These are phyloP conservation scores for Talaromyces sp. DNA, from an alignment of 2,329 filamentous ascomycete species.

Conservation along the genomic window DNA sequence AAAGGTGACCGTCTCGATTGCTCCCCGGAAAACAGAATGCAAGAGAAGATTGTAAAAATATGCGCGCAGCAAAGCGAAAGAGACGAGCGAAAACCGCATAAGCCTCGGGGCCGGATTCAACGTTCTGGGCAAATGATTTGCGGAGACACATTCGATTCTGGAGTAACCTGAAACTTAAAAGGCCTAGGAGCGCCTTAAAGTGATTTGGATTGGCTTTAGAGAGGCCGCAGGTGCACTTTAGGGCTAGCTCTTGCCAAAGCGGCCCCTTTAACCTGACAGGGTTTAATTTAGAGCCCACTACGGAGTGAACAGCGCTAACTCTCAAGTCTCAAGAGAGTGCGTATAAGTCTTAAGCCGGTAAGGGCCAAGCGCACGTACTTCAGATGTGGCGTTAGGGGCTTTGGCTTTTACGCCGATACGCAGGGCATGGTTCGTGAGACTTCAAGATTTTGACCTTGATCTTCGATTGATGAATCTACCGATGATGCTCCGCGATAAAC, in stretches of 20 bases:
- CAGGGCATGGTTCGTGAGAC: neutral
- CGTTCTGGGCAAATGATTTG: neutral
- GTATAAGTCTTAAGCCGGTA: neutral
- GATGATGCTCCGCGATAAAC: neutral
- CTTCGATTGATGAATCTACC: neutral
- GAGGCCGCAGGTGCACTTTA: neutral
- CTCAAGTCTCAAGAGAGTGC: no score
- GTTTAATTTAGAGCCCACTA: neutral
- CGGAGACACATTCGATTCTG: neutral
- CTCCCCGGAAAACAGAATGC: neutral
- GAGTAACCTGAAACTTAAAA: neutral
- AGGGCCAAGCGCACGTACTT: neutral
- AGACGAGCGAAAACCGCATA: neutral
- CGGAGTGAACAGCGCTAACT: neutral
- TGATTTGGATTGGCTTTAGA: neutral
- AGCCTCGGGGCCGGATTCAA: neutral
- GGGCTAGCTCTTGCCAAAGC: neutral
- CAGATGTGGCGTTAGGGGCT: neutral
- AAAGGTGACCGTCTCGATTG: neutral
- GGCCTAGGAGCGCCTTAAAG: neutral
- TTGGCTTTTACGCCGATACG: neutral
- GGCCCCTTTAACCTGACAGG: neutral
- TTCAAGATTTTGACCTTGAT: neutral
- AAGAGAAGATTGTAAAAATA: neutral
- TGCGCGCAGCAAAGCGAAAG: neutral